These are phyloP conservation scores for Gossypium lobatum DNA, from an alignment of 441 rosid species.

Conservation along the genomic window DNA sequence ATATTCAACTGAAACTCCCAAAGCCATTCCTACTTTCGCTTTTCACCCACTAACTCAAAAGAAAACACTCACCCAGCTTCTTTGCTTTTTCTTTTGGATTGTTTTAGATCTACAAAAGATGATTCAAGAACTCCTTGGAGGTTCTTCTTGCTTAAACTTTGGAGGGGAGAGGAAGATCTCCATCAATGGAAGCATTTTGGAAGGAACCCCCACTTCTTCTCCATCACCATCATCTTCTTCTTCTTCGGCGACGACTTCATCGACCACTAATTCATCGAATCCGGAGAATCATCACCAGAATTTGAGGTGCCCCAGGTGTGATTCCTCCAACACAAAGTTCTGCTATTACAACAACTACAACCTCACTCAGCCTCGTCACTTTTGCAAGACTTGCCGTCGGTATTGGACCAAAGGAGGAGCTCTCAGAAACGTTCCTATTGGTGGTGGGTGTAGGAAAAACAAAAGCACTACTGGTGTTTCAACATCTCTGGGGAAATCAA, in stretches of 20 bases:
- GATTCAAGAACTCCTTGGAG: conserved; percentile 71
- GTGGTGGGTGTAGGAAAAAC: conserved; percentile 72
- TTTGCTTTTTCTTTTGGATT: conserved; percentile 57
- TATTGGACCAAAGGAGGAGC: conserved; percentile 85
- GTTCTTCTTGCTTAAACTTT: conserved; percentile 29
- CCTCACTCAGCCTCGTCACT: conserved; percentile 79
- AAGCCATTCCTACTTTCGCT: conserved; percentile 32
- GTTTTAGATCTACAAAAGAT: conserved; percentile 55
- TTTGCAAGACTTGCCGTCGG: conserved; percentile 82
- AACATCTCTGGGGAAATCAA: conserved; percentile 34
- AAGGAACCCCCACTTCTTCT: conserved; percentile 35
- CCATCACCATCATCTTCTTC: conserved; percentile 33
- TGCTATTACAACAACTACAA: conserved; percentile 83
- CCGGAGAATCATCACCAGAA: conserved; percentile 34
- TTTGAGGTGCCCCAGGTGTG: conserved; percentile 68
- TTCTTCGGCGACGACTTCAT: conserved; percentile 28
- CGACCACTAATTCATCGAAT: conserved; percentile 23
- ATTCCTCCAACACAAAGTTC: conserved; percentile 70
- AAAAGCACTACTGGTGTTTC: conserved; percentile 32
- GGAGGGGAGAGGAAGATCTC: conserved; percentile 47
- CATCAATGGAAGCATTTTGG: conserved; percentile 35
- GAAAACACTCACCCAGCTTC: conserved; percentile 20
- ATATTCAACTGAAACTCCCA: not conserved
- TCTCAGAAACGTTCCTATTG: conserved; percentile 67
- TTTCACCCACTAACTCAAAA: conserved; percentile 30